Evolutionary conservation across 2,329 filamentous ascomycete genomes (phyloP).

Genomic region (Botryotinia globosa): DNA sequence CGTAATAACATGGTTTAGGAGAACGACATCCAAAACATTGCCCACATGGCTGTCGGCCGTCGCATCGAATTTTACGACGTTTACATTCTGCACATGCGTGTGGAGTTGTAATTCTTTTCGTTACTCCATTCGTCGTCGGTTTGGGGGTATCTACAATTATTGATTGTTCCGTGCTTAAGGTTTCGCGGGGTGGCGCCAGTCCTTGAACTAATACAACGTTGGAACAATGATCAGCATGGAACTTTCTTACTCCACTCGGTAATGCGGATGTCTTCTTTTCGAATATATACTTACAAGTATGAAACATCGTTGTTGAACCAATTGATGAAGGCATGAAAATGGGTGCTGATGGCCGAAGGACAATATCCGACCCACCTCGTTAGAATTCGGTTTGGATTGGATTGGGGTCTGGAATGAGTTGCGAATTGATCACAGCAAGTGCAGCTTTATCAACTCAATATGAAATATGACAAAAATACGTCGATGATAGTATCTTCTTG

Average conservation of each 20-base stretch:
- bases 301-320: slow-evolving; percentile 37
- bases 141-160: slow-evolving; percentile 32
- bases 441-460: slow-evolving; percentile 18
- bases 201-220: slow-evolving; percentile 34
- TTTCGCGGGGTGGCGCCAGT: slow-evolving; percentile 33
- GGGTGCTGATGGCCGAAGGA: slow-evolving; percentile 8
- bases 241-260: slow-evolving; percentile 14
- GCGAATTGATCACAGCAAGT: slow-evolving; percentile 7
- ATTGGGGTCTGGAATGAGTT: slow-evolving; percentile 7
- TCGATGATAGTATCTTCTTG: slow-evolving; percentile 5
- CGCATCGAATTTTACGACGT: slow-evolving; percentile 78
- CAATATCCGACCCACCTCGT: slow-evolving; percentile 8
- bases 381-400: not conserved
- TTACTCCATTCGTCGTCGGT: slow-evolving; percentile 39
- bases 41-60: slow-evolving; percentile 77
- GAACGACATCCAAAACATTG: slow-evolving; percentile 81
- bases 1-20: slow-evolving; percentile 75
- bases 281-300: slow-evolving; percentile 36
- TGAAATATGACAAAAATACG: slow-evolving; percentile 18
- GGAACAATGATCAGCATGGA: slow-evolving; percentile 18
- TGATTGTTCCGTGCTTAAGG: slow-evolving; percentile 29
- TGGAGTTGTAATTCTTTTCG: slow-evolving; percentile 54
- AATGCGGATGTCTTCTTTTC: not conserved
- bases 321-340: slow-evolving; percentile 35
- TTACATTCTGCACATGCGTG: slow-evolving; percentile 76